These are phyloP conservation scores for Trichoderma sp. DNA, from an alignment of 2,329 filamentous ascomycete species.

Conservation along the genomic window DNA sequence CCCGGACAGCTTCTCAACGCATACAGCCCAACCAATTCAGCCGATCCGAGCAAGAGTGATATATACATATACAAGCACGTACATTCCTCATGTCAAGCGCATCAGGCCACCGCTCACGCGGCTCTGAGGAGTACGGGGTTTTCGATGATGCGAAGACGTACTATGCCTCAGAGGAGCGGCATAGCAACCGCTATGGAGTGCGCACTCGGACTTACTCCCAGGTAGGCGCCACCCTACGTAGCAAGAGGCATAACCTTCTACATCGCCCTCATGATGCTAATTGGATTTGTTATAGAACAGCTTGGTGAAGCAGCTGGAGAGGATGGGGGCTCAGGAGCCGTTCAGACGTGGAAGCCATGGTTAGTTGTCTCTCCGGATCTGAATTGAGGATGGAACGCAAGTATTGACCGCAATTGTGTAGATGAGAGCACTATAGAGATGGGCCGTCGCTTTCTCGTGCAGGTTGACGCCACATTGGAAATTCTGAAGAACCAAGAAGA, in stretches of 20 bases:
- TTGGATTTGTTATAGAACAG: slow-evolving; percentile 46
- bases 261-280: background rate
- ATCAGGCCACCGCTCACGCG: slow-evolving; percentile 35
- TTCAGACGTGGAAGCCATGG: slow-evolving; percentile 62
- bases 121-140: slow-evolving; percentile 52
- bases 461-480: slow-evolving; percentile 81
- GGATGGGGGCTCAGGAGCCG: slow-evolving; percentile 54
- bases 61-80: background rate
- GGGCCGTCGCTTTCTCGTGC: slow-evolving; percentile 76
- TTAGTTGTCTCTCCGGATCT: slow-evolving; percentile 36
- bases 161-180: slow-evolving; percentile 58
- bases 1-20: background rate
- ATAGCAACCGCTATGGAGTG: slow-evolving; percentile 50
- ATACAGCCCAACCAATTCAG: slow-evolving; percentile 4
- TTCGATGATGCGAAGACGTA: slow-evolving; percentile 62
- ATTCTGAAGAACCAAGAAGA: slow-evolving; percentile 83
- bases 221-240: slow-evolving; percentile 38
- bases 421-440: slow-evolving; percentile 72
- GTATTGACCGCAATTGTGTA: slow-evolving; percentile 39
- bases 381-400: background rate
- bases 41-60: background rate
- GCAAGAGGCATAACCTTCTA: background rate
- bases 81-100: slow-evolving; percentile 34
- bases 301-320: slow-evolving; percentile 55
- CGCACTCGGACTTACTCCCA: slow-evolving; percentile 61